These are phyloP conservation scores for Ophiosphaerella narmari DNA, from an alignment of 2,329 filamentous ascomycete genomes.

Conservation along the genomic window DNA sequence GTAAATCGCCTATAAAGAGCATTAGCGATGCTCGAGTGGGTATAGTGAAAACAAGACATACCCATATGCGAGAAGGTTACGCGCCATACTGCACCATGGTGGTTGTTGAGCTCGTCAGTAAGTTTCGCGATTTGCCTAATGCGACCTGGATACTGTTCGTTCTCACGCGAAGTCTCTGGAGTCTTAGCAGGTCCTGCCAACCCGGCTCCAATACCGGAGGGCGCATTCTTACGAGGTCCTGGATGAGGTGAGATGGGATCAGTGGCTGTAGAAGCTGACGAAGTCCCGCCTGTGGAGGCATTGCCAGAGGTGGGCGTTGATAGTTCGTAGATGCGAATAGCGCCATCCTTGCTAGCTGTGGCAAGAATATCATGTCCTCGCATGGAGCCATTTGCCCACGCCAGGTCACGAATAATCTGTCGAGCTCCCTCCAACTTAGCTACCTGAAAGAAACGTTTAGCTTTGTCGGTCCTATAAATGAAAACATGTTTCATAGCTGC, in stretches of 20 bases:
- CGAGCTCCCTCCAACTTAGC: conserved; percentile 74
- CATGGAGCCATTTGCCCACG: conserved; percentile 91
- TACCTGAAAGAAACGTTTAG: conserved; percentile 83
- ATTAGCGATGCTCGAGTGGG: conserved; percentile 7
- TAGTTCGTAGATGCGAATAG: conserved; percentile 84
- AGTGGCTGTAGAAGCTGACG: conserved; percentile 24
- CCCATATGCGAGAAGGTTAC: conserved; percentile 66
- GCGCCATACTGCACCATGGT: conserved; percentile 75
- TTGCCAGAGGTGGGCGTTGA: conserved; percentile 61
- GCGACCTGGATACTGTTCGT: conserved; percentile 66
- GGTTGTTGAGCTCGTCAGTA: conserved; percentile 68
- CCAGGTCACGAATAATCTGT: conserved; percentile 81
- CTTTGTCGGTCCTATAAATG: conserved; percentile 77
- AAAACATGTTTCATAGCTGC: conserved; percentile 83
- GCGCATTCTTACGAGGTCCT: conserved; percentile 39
- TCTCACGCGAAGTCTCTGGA: conserved; percentile 57
- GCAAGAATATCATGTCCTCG: conserved; percentile 88
- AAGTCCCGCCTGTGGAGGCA: conserved; percentile 24
- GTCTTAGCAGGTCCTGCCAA: conserved; percentile 51
- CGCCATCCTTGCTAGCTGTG: conserved; percentile 90
- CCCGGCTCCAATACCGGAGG: conserved; percentile 60
- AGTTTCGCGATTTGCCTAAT: conserved; percentile 67
- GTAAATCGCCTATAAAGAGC: conserved; percentile 66
- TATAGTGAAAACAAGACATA: conserved; percentile 23
- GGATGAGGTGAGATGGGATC: conserved; percentile 32